Evolutionary conservation across 2,329 filamentous ascomycete species (phyloP), one percentile per base, ranked within the genome.

Genomic region (Pezicula neosporulosa): DNA sequence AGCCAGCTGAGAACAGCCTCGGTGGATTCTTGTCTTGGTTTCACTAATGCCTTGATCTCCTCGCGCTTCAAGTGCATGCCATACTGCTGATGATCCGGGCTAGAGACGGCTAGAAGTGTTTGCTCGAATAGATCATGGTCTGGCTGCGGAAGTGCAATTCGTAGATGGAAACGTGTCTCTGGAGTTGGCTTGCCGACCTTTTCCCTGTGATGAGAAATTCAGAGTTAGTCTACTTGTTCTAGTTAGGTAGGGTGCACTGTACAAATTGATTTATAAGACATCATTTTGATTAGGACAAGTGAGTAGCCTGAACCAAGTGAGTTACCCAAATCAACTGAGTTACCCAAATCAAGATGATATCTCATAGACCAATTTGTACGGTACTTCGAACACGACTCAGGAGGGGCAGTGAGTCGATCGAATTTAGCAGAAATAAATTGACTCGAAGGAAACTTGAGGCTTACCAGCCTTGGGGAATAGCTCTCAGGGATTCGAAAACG

Each of bases 1-100:
- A 84, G 70, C 80, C 79, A 83, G 43, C 77, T 72, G 44, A 77
- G 73, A 16, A 83, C 77, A 15, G 77, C 69, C 30, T 74, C 61
- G 13, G 74, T 64, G 0, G 79, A 76, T 58, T 81, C 71, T 3
- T 77, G 70, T 6, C 70, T 67, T 4, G 81, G 81, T 53, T 72
- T 72, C 46, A 83, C 68, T 19, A 83, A 69, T 49, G 75, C 69
- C 37, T 77, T 70, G 19, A 84, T 75, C 54, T 82, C 74, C 12
- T 73, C 67, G 2, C 70, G 67, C 44, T 69, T 75, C 50, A 83
- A 67, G 60, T 82, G 77, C 53, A 77, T 66, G 46, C 80, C 78
- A 54, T 82, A 83, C 24, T 76, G 75, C 42, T 63, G 54, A 60
- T 82, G 77, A 16, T 69, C 68, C 6, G 74, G 74, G 51, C 76